phyloP scores from a whole-genome alignment of 768 basidiomycete species.

The Hypholoma sublateritium region DNA sequence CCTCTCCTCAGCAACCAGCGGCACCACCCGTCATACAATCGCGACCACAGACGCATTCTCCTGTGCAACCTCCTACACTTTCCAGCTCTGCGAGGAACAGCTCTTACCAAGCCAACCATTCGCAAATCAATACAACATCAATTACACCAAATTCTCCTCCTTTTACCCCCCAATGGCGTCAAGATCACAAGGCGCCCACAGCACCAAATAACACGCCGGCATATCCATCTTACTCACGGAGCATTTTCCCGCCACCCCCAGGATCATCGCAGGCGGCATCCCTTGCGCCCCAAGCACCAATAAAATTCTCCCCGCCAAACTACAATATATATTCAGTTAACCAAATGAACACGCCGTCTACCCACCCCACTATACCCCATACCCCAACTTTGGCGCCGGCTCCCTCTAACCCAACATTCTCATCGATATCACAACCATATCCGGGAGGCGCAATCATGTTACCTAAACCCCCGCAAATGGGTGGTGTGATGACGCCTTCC shows the following conservation, averaged over 20 bases:
- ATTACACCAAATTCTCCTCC: conserved; percentile 21
- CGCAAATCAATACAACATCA: conserved; percentile 34
- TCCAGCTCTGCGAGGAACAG: too few relatives aligned
- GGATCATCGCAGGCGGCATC: conserved; percentile 2
- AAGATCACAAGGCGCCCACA: neutral
- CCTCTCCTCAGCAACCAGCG: conserved; percentile 23
- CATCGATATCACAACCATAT: conserved; percentile 20
- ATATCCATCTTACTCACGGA: conserved; percentile 12
- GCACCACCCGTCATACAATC: neutral
- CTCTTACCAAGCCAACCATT: too few relatives aligned
- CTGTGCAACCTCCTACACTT: too few relatives aligned
- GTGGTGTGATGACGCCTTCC: conserved; percentile 59
- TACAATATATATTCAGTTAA: conserved; percentile 47
- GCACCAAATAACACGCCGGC: neutral
- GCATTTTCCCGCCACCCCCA: conserved; percentile 18
- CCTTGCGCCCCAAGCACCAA: conserved; percentile 9
- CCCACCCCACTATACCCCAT: conserved; percentile 8
- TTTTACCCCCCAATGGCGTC: neutral
- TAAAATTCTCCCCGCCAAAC: conserved; percentile 39
- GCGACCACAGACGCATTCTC: too few relatives aligned
- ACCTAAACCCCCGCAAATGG: conserved; percentile 29
- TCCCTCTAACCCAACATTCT: conserved; percentile 9
- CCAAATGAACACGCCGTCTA: conserved; percentile 22
- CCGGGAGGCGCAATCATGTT: conserved; percentile 17
- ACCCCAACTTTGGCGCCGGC: conserved; percentile 8